Evolutionary conservation across 805 yeast species (phyloP).

Genomic region (Deakozyma indianensis): DNA sequence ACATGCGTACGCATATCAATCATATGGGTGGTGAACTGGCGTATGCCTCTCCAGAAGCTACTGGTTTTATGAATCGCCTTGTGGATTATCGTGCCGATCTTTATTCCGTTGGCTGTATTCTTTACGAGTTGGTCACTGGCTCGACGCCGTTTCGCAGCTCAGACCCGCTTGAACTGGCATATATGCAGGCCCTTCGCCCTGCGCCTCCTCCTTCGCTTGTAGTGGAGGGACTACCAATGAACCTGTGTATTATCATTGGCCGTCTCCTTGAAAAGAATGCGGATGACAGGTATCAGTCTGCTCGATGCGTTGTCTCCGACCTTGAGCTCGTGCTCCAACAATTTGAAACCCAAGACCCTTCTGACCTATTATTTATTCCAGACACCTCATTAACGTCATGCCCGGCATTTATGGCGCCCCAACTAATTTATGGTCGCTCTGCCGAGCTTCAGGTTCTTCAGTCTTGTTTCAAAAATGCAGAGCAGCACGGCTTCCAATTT

Average conservation of each 20-base stretch:
- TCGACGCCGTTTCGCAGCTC: slow-evolving; percentile 29
- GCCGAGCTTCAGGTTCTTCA: slow-evolving; percentile 15
- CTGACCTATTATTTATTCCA: not conserved
- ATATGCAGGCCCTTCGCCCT: slow-evolving; percentile 27
- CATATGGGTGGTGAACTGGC: slow-evolving; percentile 28
- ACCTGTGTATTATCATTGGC: slow-evolving; percentile 28
- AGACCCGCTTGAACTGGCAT: slow-evolving; percentile 25
- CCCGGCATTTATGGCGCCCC: slow-evolving; percentile 15
- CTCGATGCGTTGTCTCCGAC: slow-evolving; percentile 25
- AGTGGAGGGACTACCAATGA: slow-evolving; percentile 13
- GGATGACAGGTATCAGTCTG: slow-evolving; percentile 24
- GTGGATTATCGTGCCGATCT: slow-evolving; percentile 36
- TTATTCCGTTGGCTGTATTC: slow-evolving; percentile 34
- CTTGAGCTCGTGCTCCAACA: slow-evolving; percentile 14
- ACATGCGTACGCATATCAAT: slow-evolving; percentile 27
- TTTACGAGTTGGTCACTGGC: slow-evolving; percentile 35
- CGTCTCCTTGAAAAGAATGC: slow-evolving; percentile 29
- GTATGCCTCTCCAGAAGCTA: slow-evolving; percentile 37
- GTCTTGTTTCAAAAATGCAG: slow-evolving; percentile 10
- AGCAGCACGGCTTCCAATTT: slow-evolving; percentile 14
- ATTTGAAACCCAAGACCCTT: slow-evolving; percentile 6
- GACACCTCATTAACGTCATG: slow-evolving; percentile 1
- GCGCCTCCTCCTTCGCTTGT: slow-evolving; percentile 28
- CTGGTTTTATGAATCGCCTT: slow-evolving; percentile 24
- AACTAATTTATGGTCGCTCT: slow-evolving; percentile 19